phyloP scores from a whole-genome alignment of 176 grass and related monocot species.

The Microstegium vimineum region DNA sequence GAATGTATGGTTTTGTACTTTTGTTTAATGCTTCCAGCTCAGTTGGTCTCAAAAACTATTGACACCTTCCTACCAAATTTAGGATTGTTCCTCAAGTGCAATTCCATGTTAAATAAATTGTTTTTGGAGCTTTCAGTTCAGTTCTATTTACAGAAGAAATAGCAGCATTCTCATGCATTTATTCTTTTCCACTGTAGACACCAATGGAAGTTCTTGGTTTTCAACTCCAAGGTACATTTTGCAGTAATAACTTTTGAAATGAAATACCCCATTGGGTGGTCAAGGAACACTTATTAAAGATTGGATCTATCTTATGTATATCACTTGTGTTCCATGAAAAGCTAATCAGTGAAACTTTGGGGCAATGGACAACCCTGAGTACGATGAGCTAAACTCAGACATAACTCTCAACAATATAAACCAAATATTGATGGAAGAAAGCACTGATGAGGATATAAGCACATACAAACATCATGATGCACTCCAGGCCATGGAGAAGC shows the following conservation, averaged over 20 bases:
- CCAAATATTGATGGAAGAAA: slow-evolving; percentile 47
- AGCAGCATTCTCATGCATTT: neutral
- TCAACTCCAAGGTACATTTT: neutral
- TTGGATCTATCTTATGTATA: neutral
- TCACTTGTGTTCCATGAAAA: too few relatives aligned
- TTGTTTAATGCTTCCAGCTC: neutral
- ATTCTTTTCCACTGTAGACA: neutral
- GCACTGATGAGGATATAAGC: slow-evolving; percentile 39
- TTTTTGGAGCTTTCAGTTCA: neutral
- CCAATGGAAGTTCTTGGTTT: neutral
- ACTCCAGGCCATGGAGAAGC: slow-evolving; percentile 15
- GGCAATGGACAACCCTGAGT: neutral
- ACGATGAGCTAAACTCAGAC: slow-evolving; percentile 29
- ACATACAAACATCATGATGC: slow-evolving; percentile 4
- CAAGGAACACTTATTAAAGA: neutral
- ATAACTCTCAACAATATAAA: slow-evolving; percentile 43
- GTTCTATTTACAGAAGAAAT: neutral
- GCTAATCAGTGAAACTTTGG: neutral
- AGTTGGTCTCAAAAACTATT: neutral
- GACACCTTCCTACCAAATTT: neutral
- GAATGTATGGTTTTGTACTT: neutral
- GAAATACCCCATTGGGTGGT: neutral
- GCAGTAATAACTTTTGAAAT: neutral
- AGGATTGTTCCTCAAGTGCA: neutral
- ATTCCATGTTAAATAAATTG: neutral